Base-by-base conservation (phyloP, 140 eudicot species). In the Bidens hawaiensis region DNA sequence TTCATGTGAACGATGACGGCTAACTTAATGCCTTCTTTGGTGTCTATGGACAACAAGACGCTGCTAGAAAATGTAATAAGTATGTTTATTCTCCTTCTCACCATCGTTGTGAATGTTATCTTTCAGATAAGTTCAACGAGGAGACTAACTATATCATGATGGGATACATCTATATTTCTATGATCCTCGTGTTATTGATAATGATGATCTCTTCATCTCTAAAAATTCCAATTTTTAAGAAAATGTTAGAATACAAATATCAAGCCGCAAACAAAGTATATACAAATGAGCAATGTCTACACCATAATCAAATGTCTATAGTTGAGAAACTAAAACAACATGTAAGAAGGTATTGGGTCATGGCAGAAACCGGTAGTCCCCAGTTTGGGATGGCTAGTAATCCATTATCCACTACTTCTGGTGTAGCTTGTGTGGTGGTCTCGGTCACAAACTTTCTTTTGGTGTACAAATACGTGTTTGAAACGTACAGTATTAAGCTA, bases 11-110 rank as follows among this genome's bases (percentile, higher is more conserved):
- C 45, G 2, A 69, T 75, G 53, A 60, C 68, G 17, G 75, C 65
- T 3, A 75, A 75, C 64, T 53, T 68, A 1, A 60, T 75, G 75
- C 80, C 72, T 23, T 75, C 80, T 62, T 52, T 75, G 46, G 80
- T 67, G 0, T 62, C 76, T 17, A 68, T 75, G 80, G 64, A 61
- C 42, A 68, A 68, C 47, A 62, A 23, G 17, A 41, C 74, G 0
- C 75, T 68, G 50, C 45, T 62, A 40, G 71, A 64, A 49, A 81
- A 81, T 41, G 33, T 73, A 12, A 70, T 68, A 12, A 83, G 81
- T 49, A 61, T 77, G 67, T 73, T 55, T 2, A 77, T 81, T 47
- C 78, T 81, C 0, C 67, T 74, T 23, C 49, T 81, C 15, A 77
- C 83, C 7, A 31, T 74, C 5, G 51, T 27, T 2, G 81, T 53